Evolutionary conservation across 345 rosid genomes (phyloP).

Genomic region (Psidium guajava): DNA sequence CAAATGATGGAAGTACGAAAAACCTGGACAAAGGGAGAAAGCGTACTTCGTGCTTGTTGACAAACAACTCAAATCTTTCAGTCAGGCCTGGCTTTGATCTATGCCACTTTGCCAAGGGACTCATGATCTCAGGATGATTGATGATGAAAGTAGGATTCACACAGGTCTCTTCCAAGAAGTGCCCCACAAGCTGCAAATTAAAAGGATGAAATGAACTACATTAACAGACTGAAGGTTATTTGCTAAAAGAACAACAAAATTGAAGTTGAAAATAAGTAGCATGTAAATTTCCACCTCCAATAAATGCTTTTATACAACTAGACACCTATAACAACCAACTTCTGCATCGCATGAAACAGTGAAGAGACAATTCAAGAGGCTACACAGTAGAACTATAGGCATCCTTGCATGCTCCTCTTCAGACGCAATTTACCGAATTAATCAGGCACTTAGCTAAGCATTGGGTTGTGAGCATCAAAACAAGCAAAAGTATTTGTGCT

Average conservation of each 20-base stretch:
- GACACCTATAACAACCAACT: not conserved
- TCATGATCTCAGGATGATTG: slow-evolving; percentile 88
- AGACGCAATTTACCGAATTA: not conserved
- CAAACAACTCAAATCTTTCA: slow-evolving; percentile 87
- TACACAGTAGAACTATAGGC: not conserved
- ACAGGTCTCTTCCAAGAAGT: slow-evolving; percentile 82
- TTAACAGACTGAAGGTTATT: not conserved
- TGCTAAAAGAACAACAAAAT: not conserved
- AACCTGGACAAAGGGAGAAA: not conserved
- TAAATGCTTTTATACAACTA: not conserved
- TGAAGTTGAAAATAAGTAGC: not conserved
- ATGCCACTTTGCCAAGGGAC: slow-evolving; percentile 87
- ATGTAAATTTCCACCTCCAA: not conserved
- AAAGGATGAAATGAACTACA: not conserved
- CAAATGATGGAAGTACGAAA: not conserved
- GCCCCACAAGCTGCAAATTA: slow-evolving; percentile 77
- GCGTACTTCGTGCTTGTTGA: slow-evolving; percentile 78
- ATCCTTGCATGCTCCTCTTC: not conserved
- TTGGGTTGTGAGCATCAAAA: not conserved
- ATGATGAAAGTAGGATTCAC: slow-evolving; percentile 91
- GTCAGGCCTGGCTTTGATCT: slow-evolving; percentile 63
- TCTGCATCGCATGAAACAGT: not conserved
- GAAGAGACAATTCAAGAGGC: not conserved
- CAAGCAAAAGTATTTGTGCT: not conserved
- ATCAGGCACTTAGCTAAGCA: not conserved